Conservation (phyloP, 2,329 filamentous ascomycete genomes). For the Kalaharituber pfeilii region DNA sequence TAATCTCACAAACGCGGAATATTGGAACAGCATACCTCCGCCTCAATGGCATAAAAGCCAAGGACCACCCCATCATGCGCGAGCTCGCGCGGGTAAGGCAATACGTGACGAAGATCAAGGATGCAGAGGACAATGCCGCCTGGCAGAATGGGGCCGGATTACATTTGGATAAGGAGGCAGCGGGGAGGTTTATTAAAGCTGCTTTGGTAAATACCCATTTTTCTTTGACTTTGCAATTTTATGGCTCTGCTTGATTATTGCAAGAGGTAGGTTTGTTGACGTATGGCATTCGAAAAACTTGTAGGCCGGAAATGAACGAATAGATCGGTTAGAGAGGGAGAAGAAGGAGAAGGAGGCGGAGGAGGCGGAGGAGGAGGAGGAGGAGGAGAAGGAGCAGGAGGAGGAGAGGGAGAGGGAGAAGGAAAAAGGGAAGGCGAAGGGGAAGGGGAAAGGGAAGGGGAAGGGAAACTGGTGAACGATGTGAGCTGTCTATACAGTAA, state of each 20-base stretch:
- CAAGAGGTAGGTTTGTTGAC: too few relatives aligned
- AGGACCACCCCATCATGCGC: slow-evolving; percentile 64
- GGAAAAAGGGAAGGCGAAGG: too few relatives aligned
- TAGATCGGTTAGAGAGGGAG: neutral
- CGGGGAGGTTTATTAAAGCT: slow-evolving; percentile 47
- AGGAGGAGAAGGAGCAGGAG: too few relatives aligned
- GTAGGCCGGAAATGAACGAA: slow-evolving; percentile 19
- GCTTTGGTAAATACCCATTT: slow-evolving; percentile 44
- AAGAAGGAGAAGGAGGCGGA: neutral
- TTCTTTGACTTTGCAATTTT: too few relatives aligned
- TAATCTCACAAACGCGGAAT: too few relatives aligned
- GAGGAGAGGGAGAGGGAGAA: too few relatives aligned
- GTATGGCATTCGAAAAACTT: too few relatives aligned
- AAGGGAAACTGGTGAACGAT: too few relatives aligned
- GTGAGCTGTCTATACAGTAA: too few relatives aligned
- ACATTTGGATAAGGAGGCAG: slow-evolving; percentile 20
- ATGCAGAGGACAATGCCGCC: slow-evolving; percentile 45
- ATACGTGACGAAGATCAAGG: slow-evolving; percentile 85
- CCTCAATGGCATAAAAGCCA: slow-evolving; percentile 63
- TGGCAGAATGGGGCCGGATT: slow-evolving; percentile 29
- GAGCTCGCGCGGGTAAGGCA: slow-evolving; percentile 76
- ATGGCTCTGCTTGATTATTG: too few relatives aligned
- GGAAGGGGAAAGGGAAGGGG: too few relatives aligned
- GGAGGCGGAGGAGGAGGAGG: too few relatives aligned
- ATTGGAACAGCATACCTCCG: slow-evolving; percentile 47